Conservation (phyloP, 2,329 filamentous ascomycete genomes). For the Fusarium transvaalense region DNA sequence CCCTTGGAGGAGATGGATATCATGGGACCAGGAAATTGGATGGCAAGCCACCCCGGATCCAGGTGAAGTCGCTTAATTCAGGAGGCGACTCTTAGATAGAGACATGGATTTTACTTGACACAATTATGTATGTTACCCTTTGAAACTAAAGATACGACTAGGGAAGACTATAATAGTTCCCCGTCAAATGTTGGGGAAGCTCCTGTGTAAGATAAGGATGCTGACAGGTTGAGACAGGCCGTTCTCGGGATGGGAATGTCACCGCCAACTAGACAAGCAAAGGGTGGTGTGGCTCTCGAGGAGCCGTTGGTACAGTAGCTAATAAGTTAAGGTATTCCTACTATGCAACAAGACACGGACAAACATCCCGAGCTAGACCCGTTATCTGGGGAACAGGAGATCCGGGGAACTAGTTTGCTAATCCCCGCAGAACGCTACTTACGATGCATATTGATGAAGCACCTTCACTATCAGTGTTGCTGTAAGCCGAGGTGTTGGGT, state of each 20-base stretch:
- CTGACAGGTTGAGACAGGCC: neutral
- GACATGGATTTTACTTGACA: constrained; percentile 8
- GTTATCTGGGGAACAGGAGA: constrained; percentile 38
- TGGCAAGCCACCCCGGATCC: constrained; percentile 3
- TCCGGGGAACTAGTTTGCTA: constrained; percentile 35
- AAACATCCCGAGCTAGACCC: constrained; percentile 28
- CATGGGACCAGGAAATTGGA: constrained; percentile 45
- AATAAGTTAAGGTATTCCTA: neutral
- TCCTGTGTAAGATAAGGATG: constrained; percentile 2
- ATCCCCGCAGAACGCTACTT: constrained; percentile 28
- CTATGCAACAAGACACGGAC: constrained; percentile 9
- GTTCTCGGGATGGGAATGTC: constrained; percentile 14
- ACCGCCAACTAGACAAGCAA: constrained; percentile 10
- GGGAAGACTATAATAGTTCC: constrained; percentile 9
- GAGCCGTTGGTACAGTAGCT: constrained; percentile 7
- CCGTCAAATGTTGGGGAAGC: constrained; percentile 13
- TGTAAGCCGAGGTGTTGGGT: neutral
- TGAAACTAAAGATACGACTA: constrained; percentile 16
- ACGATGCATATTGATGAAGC: constrained; percentile 12
- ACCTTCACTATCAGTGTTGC: constrained; percentile 10
- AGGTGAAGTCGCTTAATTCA: constrained; percentile 18
- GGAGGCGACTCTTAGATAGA: constrained; percentile 3
- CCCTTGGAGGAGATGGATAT: constrained; percentile 47
- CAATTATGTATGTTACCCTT: constrained; percentile 2
- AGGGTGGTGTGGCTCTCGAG: constrained; percentile 38